phyloP scores from a whole-genome alignment of 805 yeast genomes.

The Candida oleophila region DNA sequence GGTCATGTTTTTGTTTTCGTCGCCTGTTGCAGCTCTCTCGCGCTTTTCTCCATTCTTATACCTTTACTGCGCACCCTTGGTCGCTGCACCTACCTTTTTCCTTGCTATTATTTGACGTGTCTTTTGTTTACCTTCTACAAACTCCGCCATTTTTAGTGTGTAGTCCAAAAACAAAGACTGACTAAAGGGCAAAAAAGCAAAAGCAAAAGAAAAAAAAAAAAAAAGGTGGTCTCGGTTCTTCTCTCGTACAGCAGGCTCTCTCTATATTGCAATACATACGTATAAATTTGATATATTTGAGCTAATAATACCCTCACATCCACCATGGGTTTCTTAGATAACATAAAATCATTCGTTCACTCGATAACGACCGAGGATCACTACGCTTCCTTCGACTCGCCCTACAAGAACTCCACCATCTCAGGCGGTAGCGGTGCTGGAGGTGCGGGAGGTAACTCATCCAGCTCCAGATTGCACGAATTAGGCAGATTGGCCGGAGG shows the following conservation, averaged over 20 bases:
- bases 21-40: no score
- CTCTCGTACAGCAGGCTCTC: no score
- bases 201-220: not conserved
- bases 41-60: no score
- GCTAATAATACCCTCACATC: not conserved
- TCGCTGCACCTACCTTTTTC: not conserved
- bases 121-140: not conserved
- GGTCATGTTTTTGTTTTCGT: no score
- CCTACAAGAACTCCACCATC: slow-evolving; percentile 24
- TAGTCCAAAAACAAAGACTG: not conserved
- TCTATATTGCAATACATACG: no score
- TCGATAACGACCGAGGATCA: slow-evolving; percentile 60
- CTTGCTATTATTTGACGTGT: not conserved
- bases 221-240: not conserved
- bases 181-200: not conserved
- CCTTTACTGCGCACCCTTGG: no score
- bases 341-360: slow-evolving; percentile 40
- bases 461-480: slow-evolving; percentile 36
- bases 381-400: slow-evolving; percentile 53
- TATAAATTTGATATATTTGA: not conserved
- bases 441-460: slow-evolving; percentile 9
- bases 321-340: slow-evolving; percentile 38
- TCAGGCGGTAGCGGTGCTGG: slow-evolving; percentile 8
- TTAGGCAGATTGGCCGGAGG: slow-evolving; percentile 24
- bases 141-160: not conserved